phyloP scores from a whole-genome alignment of 257 asterid genomes.

The Henckelia pumila region DNA sequence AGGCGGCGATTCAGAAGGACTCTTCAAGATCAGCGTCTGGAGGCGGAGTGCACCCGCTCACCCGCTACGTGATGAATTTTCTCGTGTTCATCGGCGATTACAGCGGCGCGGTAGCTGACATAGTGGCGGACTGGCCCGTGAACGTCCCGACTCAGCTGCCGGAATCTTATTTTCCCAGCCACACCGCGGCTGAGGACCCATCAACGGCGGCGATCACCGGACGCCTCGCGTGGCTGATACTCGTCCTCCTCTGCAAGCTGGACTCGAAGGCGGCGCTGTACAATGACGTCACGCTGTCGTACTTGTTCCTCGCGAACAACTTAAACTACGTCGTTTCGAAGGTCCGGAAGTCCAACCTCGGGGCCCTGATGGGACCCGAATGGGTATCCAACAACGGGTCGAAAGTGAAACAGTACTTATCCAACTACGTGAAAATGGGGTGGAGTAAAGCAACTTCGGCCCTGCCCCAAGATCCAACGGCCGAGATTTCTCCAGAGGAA shows the following conservation, averaged over 20 bases:
- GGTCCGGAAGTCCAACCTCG: constrained; percentile 55
- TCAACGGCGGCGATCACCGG: constrained; percentile 40
- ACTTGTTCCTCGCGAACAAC: constrained; percentile 75
- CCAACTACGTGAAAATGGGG: constrained; percentile 52
- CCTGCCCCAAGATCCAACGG: constrained; percentile 49
- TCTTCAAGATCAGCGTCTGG: constrained; percentile 50
- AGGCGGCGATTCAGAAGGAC: constrained; percentile 79
- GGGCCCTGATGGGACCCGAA: constrained; percentile 57
- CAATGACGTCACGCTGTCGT: constrained; percentile 65
- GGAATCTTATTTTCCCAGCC: constrained; percentile 57
- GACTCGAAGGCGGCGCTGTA: constrained; percentile 68
- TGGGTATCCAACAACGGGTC: constrained; percentile 54
- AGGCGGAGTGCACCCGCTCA: constrained; percentile 78
- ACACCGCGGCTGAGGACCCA: constrained; percentile 33
- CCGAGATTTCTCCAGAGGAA: constrained; percentile 33
- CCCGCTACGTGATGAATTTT: constrained; percentile 91
- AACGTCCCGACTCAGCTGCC: constrained; percentile 48
- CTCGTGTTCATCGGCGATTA: constrained; percentile 69
- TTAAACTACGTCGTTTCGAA: constrained; percentile 73
- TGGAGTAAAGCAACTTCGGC: constrained; percentile 49
- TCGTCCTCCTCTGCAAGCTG: constrained; percentile 77
- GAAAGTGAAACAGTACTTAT: constrained; percentile 49
- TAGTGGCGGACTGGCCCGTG: constrained; percentile 51
- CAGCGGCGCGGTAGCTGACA: constrained; percentile 60
- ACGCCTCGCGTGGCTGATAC: constrained; percentile 72